phyloP scores from a whole-genome alignment of 129 eudicot species.

The Gnaphalium uliginosum region DNA sequence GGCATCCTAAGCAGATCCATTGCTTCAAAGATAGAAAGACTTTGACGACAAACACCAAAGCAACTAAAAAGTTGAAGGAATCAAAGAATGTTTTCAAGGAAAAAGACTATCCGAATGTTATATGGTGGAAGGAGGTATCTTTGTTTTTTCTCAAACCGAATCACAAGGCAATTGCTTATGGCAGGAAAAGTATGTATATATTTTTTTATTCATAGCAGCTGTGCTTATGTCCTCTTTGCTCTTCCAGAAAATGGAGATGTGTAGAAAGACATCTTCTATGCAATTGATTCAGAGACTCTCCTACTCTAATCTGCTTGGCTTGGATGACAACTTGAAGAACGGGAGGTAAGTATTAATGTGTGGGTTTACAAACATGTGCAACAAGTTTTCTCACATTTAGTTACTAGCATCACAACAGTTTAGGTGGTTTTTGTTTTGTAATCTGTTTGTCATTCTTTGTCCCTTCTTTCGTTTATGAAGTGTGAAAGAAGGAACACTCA shows the following conservation, averaged over 20 bases:
- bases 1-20: slow-evolving; percentile 32
- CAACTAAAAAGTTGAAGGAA: slow-evolving; percentile 46
- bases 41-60: slow-evolving; percentile 40
- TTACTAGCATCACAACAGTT: not conserved
- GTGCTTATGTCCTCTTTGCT: slow-evolving; percentile 19
- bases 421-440: not conserved
- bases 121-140: slow-evolving; percentile 96
- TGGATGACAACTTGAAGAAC: slow-evolving; percentile 69
- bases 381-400: not conserved
- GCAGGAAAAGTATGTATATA: not conserved
- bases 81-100: slow-evolving; percentile 40
- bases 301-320: slow-evolving; percentile 76
- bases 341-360: slow-evolving; percentile 55
- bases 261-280: slow-evolving; percentile 77
- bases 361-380: slow-evolving; percentile 14
- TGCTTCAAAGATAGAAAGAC: slow-evolving; percentile 56
- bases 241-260: slow-evolving; percentile 66
- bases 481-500: slow-evolving; percentile 89
- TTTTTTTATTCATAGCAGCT: not conserved
- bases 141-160: slow-evolving; percentile 8
- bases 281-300: slow-evolving; percentile 62
- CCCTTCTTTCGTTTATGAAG: slow-evolving; percentile 34
- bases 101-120: slow-evolving; percentile 57
- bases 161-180: slow-evolving; percentile 10
- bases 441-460: not conserved